Percentiles rank a stretch among this genome's conserved stretches.
These are phyloP conservation scores for Botrytis medusae DNA, from an alignment of 2,329 filamentous ascomycete species.

Conservation along the genomic window DNA sequence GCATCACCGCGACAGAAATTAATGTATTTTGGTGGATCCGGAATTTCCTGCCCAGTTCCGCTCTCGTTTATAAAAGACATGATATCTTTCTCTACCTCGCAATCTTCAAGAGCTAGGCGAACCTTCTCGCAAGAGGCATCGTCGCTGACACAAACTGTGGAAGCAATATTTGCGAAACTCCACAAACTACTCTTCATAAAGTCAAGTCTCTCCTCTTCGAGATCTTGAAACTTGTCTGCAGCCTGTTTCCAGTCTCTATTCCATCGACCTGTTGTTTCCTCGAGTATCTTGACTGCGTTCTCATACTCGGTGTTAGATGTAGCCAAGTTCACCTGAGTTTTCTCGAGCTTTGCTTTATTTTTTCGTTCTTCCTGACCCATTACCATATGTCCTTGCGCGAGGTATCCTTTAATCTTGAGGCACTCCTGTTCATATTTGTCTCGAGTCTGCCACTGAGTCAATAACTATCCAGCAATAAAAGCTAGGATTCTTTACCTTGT, in stretches of 20 bases:
- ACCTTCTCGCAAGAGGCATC: constrained; percentile 97
- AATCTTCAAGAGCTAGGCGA: constrained; percentile 85
- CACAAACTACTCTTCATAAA: constrained; percentile 97
- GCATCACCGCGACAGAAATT: constrained; percentile 93
- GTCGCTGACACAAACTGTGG: constrained; percentile 96
- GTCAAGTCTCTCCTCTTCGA: constrained; percentile 94
- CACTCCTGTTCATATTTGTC: constrained; percentile 98
- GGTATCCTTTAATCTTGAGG: constrained; percentile 95
- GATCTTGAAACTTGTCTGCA: constrained; percentile 97
- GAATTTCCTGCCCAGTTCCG: constrained; percentile 95
- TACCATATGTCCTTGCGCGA: constrained; percentile 98
- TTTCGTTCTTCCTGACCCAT: constrained; percentile 99
- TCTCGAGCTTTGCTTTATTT: constrained; percentile 98
- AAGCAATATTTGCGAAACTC: constrained; percentile 97
- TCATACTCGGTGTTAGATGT: constrained; percentile 93
- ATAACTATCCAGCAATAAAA: constrained; percentile 24
- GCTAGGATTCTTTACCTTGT: constrained; percentile 64
- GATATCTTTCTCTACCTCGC: constrained; percentile 97
- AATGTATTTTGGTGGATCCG: constrained; percentile 95
- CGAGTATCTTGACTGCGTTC: constrained; percentile 83
- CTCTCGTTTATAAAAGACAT: constrained; percentile 79
- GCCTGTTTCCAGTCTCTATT: constrained; percentile 98
- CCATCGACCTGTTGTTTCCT: constrained; percentile 94
- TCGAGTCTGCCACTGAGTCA: constrained; percentile 58
- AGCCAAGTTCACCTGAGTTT: constrained; percentile 94